phyloP scores from a whole-genome alignment of 352 stramenopile species.

The Globisporangium megalacanthum region DNA sequence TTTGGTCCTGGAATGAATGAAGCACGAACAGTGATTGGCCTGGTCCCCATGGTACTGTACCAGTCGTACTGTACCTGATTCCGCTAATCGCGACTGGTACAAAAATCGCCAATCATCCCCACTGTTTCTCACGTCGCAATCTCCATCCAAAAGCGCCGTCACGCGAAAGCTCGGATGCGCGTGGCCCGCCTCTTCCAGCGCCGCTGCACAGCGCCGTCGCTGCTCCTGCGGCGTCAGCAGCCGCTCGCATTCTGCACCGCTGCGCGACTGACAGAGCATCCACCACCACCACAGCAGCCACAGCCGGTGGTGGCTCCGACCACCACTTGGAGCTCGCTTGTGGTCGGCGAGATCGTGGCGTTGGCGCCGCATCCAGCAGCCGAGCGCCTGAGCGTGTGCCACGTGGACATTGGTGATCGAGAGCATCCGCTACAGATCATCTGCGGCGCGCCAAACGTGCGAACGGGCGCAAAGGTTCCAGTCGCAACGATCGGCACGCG shows the following conservation, averaged over 20 bases:
- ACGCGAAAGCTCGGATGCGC: neutral
- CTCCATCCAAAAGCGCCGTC: neutral
- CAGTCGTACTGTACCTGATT: too few species aligned
- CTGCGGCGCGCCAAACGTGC: slow-evolving; percentile 63
- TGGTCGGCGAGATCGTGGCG: slow-evolving; percentile 69
- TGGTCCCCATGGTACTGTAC: too few species aligned
- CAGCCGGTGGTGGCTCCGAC: neutral
- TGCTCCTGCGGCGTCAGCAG: neutral
- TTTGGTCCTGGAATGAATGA: too few species aligned
- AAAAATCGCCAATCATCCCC: too few species aligned
- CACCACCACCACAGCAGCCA: neutral
- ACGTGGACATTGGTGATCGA: slow-evolving; percentile 53
- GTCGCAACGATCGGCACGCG: slow-evolving; percentile 62
- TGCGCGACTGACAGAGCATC: neutral
- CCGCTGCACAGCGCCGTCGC: too few species aligned
- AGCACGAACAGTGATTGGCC: too few species aligned
- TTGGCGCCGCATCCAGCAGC: slow-evolving; percentile 53
- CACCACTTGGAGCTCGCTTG: slow-evolving; percentile 61
- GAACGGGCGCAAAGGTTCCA: slow-evolving; percentile 48
- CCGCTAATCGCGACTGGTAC: too few species aligned
- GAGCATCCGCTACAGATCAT: slow-evolving; percentile 70
- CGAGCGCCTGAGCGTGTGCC: slow-evolving; percentile 61
- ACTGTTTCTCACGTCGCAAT: neutral
- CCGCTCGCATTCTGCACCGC: neutral
- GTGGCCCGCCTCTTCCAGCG: neutral